A percentile compares a stretch with the other conserved stretches of the same genome.
phyloP scores from a whole-genome alignment of 1,284 basidiomycete species.

The Tilletiopsis washingtonensis region DNA sequence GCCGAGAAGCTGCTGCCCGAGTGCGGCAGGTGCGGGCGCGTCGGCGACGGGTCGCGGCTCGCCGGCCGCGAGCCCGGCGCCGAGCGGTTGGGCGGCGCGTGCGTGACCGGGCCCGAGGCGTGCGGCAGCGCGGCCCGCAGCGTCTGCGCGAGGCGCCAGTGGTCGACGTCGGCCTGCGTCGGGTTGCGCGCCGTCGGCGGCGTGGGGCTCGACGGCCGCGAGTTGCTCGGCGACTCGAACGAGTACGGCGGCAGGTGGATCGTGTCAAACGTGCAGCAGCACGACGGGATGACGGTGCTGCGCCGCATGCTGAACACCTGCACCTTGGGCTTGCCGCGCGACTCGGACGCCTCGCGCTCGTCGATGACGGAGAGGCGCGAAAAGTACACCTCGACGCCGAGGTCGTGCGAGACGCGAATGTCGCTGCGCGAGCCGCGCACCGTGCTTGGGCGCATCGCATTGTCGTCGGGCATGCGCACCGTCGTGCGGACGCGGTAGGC shows the following conservation, averaged over 20 bases:
- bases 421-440: constrained; percentile 39
- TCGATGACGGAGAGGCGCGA: constrained; percentile 39
- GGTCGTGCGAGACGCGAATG: constrained; percentile 41
- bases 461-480: constrained; percentile 41
- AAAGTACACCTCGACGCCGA: constrained; percentile 43
- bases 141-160: constrained; percentile 20
- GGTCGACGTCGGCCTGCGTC: constrained; percentile 25
- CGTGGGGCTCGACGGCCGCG: constrained; percentile 28
- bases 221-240: constrained; percentile 31
- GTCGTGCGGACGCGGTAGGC: constrained; percentile 41
- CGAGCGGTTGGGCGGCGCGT: neutral
- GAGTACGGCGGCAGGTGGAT: constrained; percentile 45
- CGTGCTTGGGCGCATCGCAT: constrained; percentile 37
- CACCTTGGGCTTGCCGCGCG: constrained; percentile 39
- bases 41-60: neutral
- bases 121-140: constrained; percentile 2
- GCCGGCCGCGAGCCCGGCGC: neutral
- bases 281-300: constrained; percentile 33
- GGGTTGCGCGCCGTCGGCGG: neutral
- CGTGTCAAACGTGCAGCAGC: constrained; percentile 39
- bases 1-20: neutral
- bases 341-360: constrained; percentile 28
- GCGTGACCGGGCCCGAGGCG: neutral
- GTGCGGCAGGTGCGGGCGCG: neutral
- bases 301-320: constrained; percentile 45